Evolutionary conservation across 108 stramenopile genomes (phyloP), one percentile per base, ranked within the genome.

Genomic region (Ochromonas danica): DNA sequence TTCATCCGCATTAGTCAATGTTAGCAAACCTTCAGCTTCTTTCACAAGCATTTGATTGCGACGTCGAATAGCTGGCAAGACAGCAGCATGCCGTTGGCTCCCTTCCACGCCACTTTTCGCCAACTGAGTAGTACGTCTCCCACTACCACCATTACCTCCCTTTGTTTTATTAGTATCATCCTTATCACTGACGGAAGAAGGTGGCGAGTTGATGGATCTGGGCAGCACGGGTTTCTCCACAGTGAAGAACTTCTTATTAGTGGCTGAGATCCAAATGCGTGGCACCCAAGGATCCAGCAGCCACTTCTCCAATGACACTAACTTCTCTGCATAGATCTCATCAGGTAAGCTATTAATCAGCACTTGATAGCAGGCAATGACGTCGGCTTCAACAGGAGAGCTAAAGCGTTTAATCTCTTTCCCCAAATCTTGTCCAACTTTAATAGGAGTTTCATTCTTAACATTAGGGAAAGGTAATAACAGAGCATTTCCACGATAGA

Each of bases 301-400:
- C 63, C 63, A 67, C 31, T 67, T 33, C 31, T 67, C 14, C 31
- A 67, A 35, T 36, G 63, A 67, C 63, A 67, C 63, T 10, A 67
- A 31, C 25, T 67, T 67, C 22, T 57, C 51, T 6, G 6, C 25
- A 36, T 67, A 67, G 6, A 31, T 33, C 25, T 67, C 63, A 36
- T 28, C 33, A 36, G 63, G 31, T 35, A 67, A 36, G 6, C 30
- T 35, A 25, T 67, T 67, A 6, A 67, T 3, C 31, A 67, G 25
- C 33, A 67, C 6, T 25, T 67, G 63, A 67, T 67, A 67, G 31
- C 63, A 67, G 10, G 3, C 30, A 67, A 33, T 67, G 31, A 67
- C 30, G 6, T 33, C 31, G 6, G 3, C 63, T 67, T 67, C 63
- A 36, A 10, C 6, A 6, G 63, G 63, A 67, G 3, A 14, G 31